Percentiles rank a stretch among this genome's conserved stretches.
phyloP scores from a whole-genome alignment of 176 grass and related monocot species.

The Pharus latifolius region DNA sequence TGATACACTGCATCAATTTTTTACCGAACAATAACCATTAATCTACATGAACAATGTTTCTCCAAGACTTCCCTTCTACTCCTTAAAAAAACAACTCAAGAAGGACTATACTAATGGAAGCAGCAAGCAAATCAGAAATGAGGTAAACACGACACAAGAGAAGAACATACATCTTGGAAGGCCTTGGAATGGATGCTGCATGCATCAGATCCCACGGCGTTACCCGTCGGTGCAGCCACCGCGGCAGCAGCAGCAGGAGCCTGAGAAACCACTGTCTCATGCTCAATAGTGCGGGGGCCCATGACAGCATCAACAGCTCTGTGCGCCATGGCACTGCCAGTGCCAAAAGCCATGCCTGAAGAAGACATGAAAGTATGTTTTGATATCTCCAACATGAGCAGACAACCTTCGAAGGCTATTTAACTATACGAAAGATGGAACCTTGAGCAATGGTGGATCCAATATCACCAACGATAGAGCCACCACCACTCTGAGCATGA shows the following conservation, averaged over 20 bases:
- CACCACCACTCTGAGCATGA: slow-evolving; percentile 38
- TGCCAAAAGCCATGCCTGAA: slow-evolving; percentile 36
- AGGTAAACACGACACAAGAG: too few relatives aligned
- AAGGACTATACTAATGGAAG: too few relatives aligned
- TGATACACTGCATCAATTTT: slow-evolving; percentile 22
- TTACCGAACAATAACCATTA: too few relatives aligned
- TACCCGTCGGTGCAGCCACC: not conserved
- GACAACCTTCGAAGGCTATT: too few relatives aligned
- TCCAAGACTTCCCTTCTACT: too few relatives aligned
- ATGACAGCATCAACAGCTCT: slow-evolving; percentile 24
- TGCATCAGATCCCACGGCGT: slow-evolving; percentile 4
- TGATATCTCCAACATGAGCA: too few relatives aligned
- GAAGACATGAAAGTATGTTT: not conserved
- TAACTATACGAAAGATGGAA: too few relatives aligned
- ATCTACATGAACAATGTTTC: too few relatives aligned
- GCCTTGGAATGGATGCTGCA: slow-evolving; percentile 33
- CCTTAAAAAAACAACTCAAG: too few relatives aligned
- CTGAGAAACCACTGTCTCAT: slow-evolving; percentile 11
- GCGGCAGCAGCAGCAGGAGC: slow-evolving; percentile 25
- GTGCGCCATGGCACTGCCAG: slow-evolving; percentile 25
- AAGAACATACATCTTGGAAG: slow-evolving; percentile 39
- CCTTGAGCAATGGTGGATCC: slow-evolving; percentile 93
- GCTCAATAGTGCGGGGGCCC: slow-evolving; percentile 39
- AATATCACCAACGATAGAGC: slow-evolving; percentile 62
- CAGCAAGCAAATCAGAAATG: too few relatives aligned